These are phyloP conservation scores for Marasmius fiardii DNA, from an alignment of 1,284 basidiomycete species.

Conservation along the genomic window DNA sequence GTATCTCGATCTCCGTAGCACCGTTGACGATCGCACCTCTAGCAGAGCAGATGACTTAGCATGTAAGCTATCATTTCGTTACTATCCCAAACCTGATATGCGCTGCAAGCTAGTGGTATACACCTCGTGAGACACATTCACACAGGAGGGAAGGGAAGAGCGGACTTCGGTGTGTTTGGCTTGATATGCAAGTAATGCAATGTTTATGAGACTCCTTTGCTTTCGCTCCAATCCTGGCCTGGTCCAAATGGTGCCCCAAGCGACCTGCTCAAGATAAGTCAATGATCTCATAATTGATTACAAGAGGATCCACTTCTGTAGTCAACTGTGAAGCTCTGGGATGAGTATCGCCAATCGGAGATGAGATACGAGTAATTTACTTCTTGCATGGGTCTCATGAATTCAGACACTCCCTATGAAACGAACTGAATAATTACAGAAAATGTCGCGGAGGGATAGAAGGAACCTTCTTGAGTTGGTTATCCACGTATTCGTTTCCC, in stretches of 20 bases:
- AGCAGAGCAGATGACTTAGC: background rate
- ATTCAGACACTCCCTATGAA: constrained; percentile 32
- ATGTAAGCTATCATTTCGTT: background rate
- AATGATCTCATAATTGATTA: background rate
- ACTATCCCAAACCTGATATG: constrained; percentile 29
- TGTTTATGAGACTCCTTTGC: constrained; percentile 39
- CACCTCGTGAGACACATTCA: background rate
- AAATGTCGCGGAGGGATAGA: background rate
- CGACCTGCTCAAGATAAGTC: constrained; percentile 24
- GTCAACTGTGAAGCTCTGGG: constrained; percentile 23
- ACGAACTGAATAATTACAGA: background rate
- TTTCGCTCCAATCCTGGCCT: constrained; percentile 39
- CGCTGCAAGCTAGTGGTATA: constrained; percentile 26
- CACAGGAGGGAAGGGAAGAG: background rate
- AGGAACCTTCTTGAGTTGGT: constrained; percentile 32
- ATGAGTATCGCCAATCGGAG: background rate
- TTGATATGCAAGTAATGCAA: constrained; percentile 37
- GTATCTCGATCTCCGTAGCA: constrained; percentile 35
- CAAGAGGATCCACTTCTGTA: constrained; percentile 24
- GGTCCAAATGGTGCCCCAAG: constrained; percentile 43
- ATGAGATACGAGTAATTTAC: constrained; percentile 13
- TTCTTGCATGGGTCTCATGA: constrained; percentile 43
- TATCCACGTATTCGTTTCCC: constrained; percentile 39
- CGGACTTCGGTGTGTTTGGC: constrained; percentile 37
- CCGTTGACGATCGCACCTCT: constrained; percentile 39